phyloP scores from a whole-genome alignment of 129 eudicot genomes.

The Erigeron canadensis region DNA sequence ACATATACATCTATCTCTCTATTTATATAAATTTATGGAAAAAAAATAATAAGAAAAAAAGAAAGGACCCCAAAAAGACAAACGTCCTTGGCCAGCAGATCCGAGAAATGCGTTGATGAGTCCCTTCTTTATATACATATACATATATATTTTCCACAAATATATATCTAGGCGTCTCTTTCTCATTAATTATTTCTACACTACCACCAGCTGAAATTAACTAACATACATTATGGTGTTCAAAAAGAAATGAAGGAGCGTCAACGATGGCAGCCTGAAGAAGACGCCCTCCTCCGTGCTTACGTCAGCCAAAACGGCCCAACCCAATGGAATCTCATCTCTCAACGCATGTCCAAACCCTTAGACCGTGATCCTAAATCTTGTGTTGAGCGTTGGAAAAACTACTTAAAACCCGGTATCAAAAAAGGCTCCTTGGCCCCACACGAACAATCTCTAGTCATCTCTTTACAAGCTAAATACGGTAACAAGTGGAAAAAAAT shows the following conservation, averaged over 20 bases:
- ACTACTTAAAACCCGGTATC: slow-evolving; percentile 63
- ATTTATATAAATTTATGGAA: no score
- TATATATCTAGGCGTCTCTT: no score
- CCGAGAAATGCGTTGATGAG: no score
- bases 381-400: slow-evolving; percentile 69
- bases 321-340: slow-evolving; percentile 60
- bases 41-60: no score
- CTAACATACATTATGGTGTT: slow-evolving; percentile 28
- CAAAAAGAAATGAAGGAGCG: slow-evolving; percentile 51
- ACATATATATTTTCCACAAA: no score
- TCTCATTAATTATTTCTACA: not conserved
- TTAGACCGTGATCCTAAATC: slow-evolving; percentile 67
- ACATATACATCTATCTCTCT: no score
- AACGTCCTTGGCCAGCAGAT: no score
- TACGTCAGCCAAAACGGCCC: slow-evolving; percentile 62
- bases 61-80: no score
- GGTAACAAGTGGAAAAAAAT: slow-evolving; percentile 84
- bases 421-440: slow-evolving; percentile 61
- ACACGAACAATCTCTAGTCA: slow-evolving; percentile 51
- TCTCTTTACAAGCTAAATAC: slow-evolving; percentile 63
- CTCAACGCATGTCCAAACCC: slow-evolving; percentile 54
- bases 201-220: not conserved
- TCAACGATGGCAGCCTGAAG: slow-evolving; percentile 82
- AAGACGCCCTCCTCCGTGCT: slow-evolving; percentile 72
- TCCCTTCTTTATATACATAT: no score